phyloP scores from a whole-genome alignment of 176 grass and related monocot genomes.

The Carex scoparia region DNA sequence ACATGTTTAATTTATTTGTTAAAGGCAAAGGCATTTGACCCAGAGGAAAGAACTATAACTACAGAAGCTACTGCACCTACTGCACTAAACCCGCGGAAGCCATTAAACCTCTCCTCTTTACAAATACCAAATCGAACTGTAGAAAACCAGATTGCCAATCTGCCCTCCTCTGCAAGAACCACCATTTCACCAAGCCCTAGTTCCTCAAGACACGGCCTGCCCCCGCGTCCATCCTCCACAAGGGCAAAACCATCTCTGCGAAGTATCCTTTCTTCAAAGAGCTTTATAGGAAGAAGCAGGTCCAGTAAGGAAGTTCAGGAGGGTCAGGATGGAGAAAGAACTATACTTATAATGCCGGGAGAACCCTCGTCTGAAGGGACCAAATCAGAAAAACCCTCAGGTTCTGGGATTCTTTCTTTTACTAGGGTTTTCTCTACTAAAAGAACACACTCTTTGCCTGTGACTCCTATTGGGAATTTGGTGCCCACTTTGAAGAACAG shows the following conservation, averaged over 20 bases:
- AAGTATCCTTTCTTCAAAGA: conserved; percentile 54
- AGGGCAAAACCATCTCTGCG: conserved; percentile 72
- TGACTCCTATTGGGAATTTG: conserved; percentile 52
- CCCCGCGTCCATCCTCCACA: conserved; percentile 61
- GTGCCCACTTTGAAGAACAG: conserved; percentile 35
- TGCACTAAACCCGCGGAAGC: background rate
- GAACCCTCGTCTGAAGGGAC: conserved; percentile 45
- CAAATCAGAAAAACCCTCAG: conserved; percentile 41
- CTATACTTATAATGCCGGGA: conserved; percentile 59
- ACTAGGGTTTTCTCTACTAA: conserved; percentile 77
- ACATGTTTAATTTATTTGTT: conserved; percentile 1
- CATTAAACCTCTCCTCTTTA: conserved; percentile 45
- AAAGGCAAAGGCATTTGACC: conserved; percentile 11
- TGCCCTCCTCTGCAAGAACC: conserved; percentile 44
- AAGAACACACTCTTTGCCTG: conserved; percentile 76
- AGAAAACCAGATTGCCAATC: conserved; percentile 32
- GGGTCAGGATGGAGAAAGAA: conserved; percentile 52
- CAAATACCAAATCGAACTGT: conserved; percentile 81
- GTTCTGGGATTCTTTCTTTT: conserved; percentile 60
- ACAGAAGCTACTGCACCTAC: conserved; percentile 1
- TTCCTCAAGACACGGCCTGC: conserved; percentile 58
- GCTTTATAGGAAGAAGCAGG: conserved; percentile 53
- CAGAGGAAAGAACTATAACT: background rate
- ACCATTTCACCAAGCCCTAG: conserved; percentile 51
- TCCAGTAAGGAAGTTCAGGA: background rate